A percentile compares a stretch with the other conserved stretches of the same genome.
These are phyloP conservation scores for Arabis alpina DNA, from an alignment of 345 rosid genomes.

Conservation along the genomic window DNA sequence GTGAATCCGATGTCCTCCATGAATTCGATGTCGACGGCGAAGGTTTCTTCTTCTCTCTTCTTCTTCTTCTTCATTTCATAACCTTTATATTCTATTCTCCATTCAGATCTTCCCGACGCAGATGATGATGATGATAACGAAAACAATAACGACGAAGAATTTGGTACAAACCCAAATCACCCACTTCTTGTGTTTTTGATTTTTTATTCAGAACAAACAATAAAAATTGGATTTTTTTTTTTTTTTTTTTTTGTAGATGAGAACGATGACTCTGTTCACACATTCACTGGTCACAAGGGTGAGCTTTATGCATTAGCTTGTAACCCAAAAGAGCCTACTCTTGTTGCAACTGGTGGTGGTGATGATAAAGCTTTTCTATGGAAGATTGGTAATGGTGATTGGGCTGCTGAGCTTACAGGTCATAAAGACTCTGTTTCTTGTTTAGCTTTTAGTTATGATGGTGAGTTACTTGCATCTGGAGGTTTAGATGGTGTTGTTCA, in stretches of 20 bases:
- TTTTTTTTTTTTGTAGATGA: constrained; percentile 48
- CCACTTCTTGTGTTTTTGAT: no score
- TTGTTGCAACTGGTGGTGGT: constrained; percentile 94
- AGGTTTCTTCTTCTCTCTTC: constrained; percentile 47
- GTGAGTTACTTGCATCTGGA: constrained; percentile 80
- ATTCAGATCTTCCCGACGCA: constrained; percentile 81
- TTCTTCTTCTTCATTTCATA: not conserved
- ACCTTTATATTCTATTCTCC: not conserved
- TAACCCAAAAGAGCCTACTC: constrained; percentile 72
- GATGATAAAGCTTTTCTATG: constrained; percentile 86
- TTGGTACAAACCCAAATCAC: constrained; percentile 44
- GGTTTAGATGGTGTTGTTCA: constrained; percentile 79
- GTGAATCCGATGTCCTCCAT: constrained; percentile 70
- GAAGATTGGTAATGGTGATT: constrained; percentile 89
- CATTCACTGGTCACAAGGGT: constrained; percentile 90
- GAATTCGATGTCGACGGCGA: constrained; percentile 78
- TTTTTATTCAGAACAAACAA: not conserved
- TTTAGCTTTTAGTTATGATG: constrained; percentile 78
- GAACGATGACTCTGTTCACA: constrained; percentile 83
- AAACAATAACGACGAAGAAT: constrained; percentile 42
- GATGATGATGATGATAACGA: constrained; percentile 56
- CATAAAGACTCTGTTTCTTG: constrained; percentile 81
- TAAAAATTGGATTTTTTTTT: not conserved
- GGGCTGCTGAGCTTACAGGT: constrained; percentile 80
- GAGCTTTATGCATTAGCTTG: constrained; percentile 80